Conservation (phyloP, 306 rosid species). For the Rubus parviflorus region DNA sequence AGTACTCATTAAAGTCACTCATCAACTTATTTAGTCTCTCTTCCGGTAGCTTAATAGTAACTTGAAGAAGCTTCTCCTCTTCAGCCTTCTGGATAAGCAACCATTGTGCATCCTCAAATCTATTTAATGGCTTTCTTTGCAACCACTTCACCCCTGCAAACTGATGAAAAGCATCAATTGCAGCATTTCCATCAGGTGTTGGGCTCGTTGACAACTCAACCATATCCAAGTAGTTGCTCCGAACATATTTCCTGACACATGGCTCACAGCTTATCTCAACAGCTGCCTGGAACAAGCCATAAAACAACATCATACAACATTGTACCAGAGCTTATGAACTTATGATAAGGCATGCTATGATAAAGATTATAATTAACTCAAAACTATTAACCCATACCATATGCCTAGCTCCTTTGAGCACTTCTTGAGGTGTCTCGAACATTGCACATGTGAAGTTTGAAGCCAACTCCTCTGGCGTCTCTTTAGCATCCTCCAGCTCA, state of each 20-base stretch:
- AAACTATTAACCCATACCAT: conserved; percentile 55
- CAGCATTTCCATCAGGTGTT: conserved; percentile 66
- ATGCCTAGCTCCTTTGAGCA: conserved; percentile 92
- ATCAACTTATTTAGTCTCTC: conserved; percentile 65
- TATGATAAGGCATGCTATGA: conserved; percentile 6
- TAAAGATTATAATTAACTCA: conserved; percentile 2
- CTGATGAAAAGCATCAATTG: conserved; percentile 89
- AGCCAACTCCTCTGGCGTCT: conserved; percentile 97
- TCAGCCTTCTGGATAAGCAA: conserved; percentile 96
- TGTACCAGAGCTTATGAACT: conserved; percentile 5
- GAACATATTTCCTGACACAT: conserved; percentile 84
- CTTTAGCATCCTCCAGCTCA: conserved; percentile 95
- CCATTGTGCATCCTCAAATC: conserved; percentile 94
- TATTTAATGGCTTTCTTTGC: conserved; percentile 79
- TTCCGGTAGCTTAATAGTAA: conserved; percentile 84
- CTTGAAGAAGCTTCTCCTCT: conserved; percentile 91
- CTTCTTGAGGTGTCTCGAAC: conserved; percentile 85
- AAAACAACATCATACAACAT: conserved; percentile 1
- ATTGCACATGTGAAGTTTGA: conserved; percentile 85
- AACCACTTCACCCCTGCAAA: conserved; percentile 88
- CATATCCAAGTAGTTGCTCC: conserved; percentile 80
- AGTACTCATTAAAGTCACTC: conserved; percentile 80
- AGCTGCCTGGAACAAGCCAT: conserved; percentile 70
- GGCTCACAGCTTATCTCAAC: conserved; percentile 99
- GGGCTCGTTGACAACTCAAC: conserved; percentile 88